These are phyloP conservation scores for Candida qinlingensis DNA, from an alignment of 805 yeast species.

Conservation along the genomic window DNA sequence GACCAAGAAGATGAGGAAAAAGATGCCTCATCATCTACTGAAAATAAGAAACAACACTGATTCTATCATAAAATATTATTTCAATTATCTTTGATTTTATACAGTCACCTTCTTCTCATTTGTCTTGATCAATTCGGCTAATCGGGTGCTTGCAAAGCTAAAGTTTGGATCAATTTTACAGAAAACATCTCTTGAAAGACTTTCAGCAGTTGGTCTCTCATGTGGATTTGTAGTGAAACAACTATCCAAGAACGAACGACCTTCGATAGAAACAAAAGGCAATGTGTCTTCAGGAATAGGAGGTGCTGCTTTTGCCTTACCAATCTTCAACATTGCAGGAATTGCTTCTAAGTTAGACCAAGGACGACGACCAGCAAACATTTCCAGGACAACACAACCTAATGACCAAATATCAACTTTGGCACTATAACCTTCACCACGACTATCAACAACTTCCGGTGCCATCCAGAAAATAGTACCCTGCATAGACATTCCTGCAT, in stretches of 20 bases:
- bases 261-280: conserved; percentile 56
- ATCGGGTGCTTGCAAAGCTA: conserved; percentile 46
- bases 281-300: conserved; percentile 91
- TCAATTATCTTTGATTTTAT: background rate
- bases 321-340: conserved; percentile 87
- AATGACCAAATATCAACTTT: conserved; percentile 97
- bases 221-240: conserved; percentile 80
- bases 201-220: conserved; percentile 81
- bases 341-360: conserved; percentile 96
- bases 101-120: conserved; percentile 29
- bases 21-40: background rate
- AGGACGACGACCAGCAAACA: conserved; percentile 96
- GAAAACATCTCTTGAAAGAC: conserved; percentile 51
- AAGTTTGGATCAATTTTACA: conserved; percentile 37
- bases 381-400: conserved; percentile 95
- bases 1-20: background rate
- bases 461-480: conserved; percentile 99
- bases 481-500: conserved; percentile 96
- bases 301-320: conserved; percentile 84
- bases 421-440: conserved; percentile 92
- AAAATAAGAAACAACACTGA: background rate
- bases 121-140: conserved; percentile 47
- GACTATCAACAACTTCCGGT: conserved; percentile 92
- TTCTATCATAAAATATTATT: too few species aligned
- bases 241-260: conserved; percentile 62